A percentile compares a stretch with the other conserved stretches of the same genome.
These are phyloP conservation scores for Rhodotorula sp. DNA, from an alignment of 1,284 basidiomycete genomes.

Conservation along the genomic window DNA sequence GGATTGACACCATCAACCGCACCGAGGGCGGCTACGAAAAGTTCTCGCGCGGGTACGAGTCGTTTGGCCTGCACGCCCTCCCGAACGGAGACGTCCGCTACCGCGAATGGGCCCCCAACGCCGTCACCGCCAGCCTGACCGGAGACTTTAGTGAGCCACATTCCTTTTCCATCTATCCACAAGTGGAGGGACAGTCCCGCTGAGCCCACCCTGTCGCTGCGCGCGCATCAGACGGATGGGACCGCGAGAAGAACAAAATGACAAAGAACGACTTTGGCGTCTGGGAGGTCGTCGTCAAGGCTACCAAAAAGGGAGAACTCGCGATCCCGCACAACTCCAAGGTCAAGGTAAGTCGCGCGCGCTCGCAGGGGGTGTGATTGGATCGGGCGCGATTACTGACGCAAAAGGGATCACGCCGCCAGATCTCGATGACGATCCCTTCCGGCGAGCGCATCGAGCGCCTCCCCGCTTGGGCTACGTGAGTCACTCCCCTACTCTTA, in stretches of 20 bases:
- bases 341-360: constrained; percentile 57
- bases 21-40: constrained; percentile 83
- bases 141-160: constrained; percentile 87
- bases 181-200: no score
- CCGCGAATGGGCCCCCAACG: constrained; percentile 95
- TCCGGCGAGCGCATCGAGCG: constrained; percentile 76
- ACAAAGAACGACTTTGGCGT: constrained; percentile 81
- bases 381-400: no score
- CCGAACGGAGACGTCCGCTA: constrained; percentile 72
- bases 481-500: not conserved
- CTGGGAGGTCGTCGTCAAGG: constrained; percentile 84
- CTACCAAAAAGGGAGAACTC: constrained; percentile 63
- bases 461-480: constrained; percentile 84
- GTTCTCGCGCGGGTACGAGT: constrained; percentile 83
- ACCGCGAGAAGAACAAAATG: constrained; percentile 79
- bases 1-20: constrained; percentile 69
- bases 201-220: not conserved
- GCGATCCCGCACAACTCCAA: constrained; percentile 91
- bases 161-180: not conserved
- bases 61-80: constrained; percentile 76
- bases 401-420: not conserved
- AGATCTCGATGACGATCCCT: constrained; percentile 79
- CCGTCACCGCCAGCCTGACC: constrained; percentile 73
- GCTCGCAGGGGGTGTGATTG: no score
- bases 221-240: constrained; percentile 72